Evolutionary conservation across 2,329 filamentous ascomycete genomes (phyloP).

Genomic region (Thermothelomyces thermophilus): DNA sequence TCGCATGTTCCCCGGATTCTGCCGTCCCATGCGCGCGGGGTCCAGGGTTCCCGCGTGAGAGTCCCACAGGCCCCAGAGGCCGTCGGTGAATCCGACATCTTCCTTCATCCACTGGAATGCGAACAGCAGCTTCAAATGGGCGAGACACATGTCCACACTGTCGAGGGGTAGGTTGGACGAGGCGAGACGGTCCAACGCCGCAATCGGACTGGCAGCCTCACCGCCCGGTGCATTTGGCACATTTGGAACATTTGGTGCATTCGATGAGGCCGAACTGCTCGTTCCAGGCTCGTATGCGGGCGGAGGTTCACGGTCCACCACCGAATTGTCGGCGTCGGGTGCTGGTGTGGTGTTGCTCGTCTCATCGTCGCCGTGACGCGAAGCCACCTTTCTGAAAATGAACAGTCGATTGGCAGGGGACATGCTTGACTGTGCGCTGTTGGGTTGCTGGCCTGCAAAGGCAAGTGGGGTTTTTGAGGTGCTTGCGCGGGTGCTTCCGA

Average conservation of each 20-base stretch:
- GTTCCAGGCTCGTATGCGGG: slow-evolving; percentile 11
- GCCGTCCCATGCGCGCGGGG: slow-evolving; percentile 2
- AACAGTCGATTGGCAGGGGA: background rate
- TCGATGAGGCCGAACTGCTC: background rate
- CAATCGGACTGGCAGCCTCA: slow-evolving; percentile 16
- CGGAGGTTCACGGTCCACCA: background rate
- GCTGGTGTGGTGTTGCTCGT: background rate
- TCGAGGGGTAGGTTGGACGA: slow-evolving; percentile 30
- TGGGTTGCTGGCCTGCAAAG: no score
- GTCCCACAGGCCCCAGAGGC: slow-evolving; percentile 59
- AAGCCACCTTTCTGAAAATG: background rate
- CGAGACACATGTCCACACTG: slow-evolving; percentile 56
- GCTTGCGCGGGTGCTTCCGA: no score
- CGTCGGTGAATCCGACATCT: slow-evolving; percentile 58
- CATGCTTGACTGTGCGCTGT: background rate
- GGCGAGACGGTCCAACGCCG: slow-evolving; percentile 22
- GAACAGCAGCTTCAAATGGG: slow-evolving; percentile 66
- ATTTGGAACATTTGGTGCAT: background rate
- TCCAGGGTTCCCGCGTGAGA: slow-evolving; percentile 29
- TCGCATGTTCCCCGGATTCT: background rate
- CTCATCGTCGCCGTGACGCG: no score
- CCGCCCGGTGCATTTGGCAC: background rate
- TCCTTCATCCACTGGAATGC: slow-evolving; percentile 62
- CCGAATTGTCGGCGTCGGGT: background rate
- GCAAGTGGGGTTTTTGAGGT: no score